Conservation (phyloP, 202 grass and related monocot genomes). For the Dendrocalamus latiflorus region DNA sequence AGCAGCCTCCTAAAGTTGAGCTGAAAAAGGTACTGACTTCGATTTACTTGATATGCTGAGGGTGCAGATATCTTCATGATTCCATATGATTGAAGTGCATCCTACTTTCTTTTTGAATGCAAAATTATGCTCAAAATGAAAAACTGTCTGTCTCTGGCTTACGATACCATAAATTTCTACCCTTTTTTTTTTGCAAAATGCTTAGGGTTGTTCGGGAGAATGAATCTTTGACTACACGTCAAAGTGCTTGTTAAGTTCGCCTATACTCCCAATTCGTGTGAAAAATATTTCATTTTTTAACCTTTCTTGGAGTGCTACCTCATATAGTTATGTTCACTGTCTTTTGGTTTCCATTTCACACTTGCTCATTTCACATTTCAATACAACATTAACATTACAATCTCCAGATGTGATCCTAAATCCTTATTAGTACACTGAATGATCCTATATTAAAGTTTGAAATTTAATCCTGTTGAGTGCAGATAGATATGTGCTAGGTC, state of each 20-base stretch:
- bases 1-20: conserved; percentile 81
- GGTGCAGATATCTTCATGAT: not conserved
- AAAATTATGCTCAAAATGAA: not conserved
- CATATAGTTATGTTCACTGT: not conserved
- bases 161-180: not conserved
- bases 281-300: not conserved
- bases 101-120: not conserved
- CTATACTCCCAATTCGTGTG: too few species aligned
- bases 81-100: not conserved
- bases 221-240: not conserved
- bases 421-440: not conserved
- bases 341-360: not conserved
- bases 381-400: not conserved
- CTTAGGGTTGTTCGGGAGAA: not conserved
- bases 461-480: too few species aligned
- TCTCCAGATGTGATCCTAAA: not conserved
- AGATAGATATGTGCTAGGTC: too few species aligned
- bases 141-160: too few species aligned
- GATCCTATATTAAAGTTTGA: not conserved
- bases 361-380: not conserved
- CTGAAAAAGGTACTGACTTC: conserved; percentile 71
- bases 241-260: not conserved
- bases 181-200: not conserved
- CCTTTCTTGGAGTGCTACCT: not conserved
- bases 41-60: conserved; percentile 12